phyloP scores from a whole-genome alignment of 2,329 filamentous ascomycete genomes.

The Onygenales sp. region DNA sequence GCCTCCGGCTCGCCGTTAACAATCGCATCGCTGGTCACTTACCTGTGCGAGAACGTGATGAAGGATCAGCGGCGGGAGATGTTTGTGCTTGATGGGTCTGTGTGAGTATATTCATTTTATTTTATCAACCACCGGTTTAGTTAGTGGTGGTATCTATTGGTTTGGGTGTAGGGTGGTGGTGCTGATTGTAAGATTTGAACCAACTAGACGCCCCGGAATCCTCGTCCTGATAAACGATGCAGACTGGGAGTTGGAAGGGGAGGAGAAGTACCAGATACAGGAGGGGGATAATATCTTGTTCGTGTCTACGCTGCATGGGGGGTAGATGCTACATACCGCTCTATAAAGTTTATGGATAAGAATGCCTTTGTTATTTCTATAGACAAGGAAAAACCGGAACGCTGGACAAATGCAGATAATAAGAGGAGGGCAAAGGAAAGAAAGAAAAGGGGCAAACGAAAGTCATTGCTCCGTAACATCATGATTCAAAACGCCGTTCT shows the following conservation, averaged over 20 bases:
- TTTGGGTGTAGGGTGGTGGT: background rate
- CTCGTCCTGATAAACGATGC: slow-evolving; percentile 95
- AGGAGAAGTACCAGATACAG: slow-evolving; percentile 80
- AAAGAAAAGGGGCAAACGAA: background rate
- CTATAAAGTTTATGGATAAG: background rate
- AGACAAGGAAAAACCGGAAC: no score
- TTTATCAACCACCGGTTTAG: background rate
- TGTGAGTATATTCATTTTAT: slow-evolving; percentile 45
- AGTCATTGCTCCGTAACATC: background rate
- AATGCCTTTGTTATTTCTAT: no score
- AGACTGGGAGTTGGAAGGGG: slow-evolving; percentile 96
- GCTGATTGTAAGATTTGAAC: slow-evolving; percentile 14
- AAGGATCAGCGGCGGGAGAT: slow-evolving; percentile 76
- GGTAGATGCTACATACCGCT: slow-evolving; percentile 39
- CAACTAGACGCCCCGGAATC: slow-evolving; percentile 75
- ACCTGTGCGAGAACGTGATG: slow-evolving; percentile 77
- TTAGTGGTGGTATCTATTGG: background rate
- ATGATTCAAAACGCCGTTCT: background rate
- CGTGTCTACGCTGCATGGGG: slow-evolving; percentile 91
- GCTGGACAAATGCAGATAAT: background rate
- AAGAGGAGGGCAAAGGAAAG: background rate
- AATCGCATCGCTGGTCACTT: slow-evolving; percentile 64
- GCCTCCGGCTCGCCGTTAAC: slow-evolving; percentile 52
- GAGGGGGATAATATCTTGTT: slow-evolving; percentile 82
- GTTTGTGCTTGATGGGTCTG: slow-evolving; percentile 76